Conservation (phyloP, 768 basidiomycete genomes). For the Trichaptum fuscoviolaceum region DNA sequence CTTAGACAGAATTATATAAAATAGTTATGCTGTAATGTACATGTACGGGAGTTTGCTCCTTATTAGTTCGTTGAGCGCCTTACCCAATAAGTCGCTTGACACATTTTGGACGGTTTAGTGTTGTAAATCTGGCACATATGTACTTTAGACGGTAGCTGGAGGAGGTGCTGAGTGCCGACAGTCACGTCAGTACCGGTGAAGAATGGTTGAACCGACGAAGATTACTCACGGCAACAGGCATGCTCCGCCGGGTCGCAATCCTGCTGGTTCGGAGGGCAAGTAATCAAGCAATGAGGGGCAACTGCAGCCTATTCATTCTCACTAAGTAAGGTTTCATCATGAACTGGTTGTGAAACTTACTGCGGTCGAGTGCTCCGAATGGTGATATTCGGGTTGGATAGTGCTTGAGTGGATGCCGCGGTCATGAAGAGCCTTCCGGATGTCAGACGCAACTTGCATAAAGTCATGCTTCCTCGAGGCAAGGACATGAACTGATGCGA, state of each 20-base stretch:
- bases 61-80: neutral
- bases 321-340: too few relatives aligned
- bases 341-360: neutral
- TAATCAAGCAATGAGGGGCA: conserved; percentile 61
- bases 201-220: neutral
- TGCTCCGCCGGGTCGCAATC: conserved; percentile 65
- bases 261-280: conserved; percentile 58
- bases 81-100: neutral
- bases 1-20: conserved; percentile 19
- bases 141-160: conserved; percentile 35
- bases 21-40: neutral
- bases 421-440: conserved; percentile 78
- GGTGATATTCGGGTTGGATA: conserved; percentile 83
- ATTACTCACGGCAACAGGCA: conserved; percentile 77
- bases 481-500: conserved; percentile 94
- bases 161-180: conserved; percentile 37
- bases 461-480: conserved; percentile 80
- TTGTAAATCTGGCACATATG: neutral
- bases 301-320: conserved; percentile 34
- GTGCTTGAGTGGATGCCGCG: conserved; percentile 94
- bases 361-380: neutral
- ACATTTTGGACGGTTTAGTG: neutral
- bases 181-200: conserved; percentile 9
- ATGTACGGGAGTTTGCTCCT: neutral
- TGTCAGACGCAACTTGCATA: conserved; percentile 82